These are phyloP conservation scores for Mycena alexandri DNA, from an alignment of 768 basidiomycete genomes.

Conservation along the genomic window DNA sequence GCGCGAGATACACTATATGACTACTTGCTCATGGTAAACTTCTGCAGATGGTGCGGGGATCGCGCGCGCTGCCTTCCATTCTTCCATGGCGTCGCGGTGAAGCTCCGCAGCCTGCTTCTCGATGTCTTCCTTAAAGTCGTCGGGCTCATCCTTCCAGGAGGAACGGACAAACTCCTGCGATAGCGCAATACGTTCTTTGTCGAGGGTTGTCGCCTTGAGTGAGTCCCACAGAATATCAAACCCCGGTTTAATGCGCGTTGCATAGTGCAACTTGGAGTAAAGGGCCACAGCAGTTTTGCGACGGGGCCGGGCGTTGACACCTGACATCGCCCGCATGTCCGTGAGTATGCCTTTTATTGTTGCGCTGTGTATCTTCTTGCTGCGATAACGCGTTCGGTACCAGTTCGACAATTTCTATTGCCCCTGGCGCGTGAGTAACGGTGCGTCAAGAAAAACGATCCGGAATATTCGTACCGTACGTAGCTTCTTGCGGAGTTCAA, in stretches of 20 bases:
- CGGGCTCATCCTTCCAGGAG: background rate
- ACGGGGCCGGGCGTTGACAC: background rate
- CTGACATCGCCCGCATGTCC: constrained; percentile 7
- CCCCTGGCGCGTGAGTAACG: no score
- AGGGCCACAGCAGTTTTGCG: background rate
- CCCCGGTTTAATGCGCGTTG: background rate
- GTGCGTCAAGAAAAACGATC: no score
- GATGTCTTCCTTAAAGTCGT: background rate
- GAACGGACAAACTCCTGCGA: background rate
- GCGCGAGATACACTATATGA: no score
- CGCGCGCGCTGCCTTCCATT: background rate
- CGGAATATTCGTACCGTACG: no score
- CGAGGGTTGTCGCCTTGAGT: background rate
- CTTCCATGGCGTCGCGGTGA: background rate
- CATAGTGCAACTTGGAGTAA: constrained; percentile 5
- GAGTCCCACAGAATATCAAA: constrained; percentile 1
- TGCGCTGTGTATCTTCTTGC: constrained; percentile 2
- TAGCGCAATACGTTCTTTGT: background rate
- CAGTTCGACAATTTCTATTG: constrained; percentile 11
- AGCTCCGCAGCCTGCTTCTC: background rate
- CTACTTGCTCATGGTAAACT: constrained; percentile 2
- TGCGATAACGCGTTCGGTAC: background rate
- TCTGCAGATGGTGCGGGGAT: background rate
- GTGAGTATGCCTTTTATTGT: background rate
- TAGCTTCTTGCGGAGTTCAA: no score